phyloP scores from a whole-genome alignment of 2,329 filamentous ascomycete species.

The Fusarium zealandicum region DNA sequence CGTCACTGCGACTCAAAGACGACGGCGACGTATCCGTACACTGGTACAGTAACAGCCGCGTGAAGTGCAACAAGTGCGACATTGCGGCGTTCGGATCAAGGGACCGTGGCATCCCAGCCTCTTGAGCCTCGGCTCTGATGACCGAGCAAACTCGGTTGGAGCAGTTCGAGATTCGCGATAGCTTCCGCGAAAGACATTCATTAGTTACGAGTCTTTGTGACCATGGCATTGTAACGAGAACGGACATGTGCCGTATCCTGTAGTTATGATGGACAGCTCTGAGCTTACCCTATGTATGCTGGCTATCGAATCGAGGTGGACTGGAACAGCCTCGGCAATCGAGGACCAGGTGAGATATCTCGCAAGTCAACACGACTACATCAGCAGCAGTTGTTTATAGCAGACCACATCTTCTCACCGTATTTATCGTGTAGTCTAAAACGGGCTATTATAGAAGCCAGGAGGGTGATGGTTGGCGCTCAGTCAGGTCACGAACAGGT shows the following conservation, averaged over 20 bases:
- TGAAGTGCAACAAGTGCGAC: no score
- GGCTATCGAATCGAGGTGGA: not conserved
- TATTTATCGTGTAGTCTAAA: not conserved
- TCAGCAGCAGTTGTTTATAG: not conserved
- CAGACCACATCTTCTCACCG: not conserved
- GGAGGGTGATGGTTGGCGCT: constrained; percentile 6
- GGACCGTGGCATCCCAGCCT: constrained; percentile 25
- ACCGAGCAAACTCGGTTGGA: constrained; percentile 18
- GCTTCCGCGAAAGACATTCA: constrained; percentile 9
- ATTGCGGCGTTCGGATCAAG: constrained; percentile 31
- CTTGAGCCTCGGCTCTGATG: constrained; percentile 38
- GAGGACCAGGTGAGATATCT: not conserved
- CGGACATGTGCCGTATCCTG: constrained; percentile 22
- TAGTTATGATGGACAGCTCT: not conserved
- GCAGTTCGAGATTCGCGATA: constrained; percentile 1
- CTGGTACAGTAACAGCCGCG: no score
- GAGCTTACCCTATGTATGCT: constrained; percentile 8
- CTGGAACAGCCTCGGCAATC: not conserved
- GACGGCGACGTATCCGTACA: no score
- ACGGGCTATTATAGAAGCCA: not conserved
- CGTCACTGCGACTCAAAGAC: no score
- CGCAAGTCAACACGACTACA: no score
- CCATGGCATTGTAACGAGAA: constrained; percentile 3
- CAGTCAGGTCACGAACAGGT: constrained; percentile 13
- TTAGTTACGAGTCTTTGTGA: constrained; percentile 2